Percentiles rank a stretch among this genome's conserved stretches.
Conservation (phyloP, 768 basidiomycete species). For the Lactarius tabidus region DNA sequence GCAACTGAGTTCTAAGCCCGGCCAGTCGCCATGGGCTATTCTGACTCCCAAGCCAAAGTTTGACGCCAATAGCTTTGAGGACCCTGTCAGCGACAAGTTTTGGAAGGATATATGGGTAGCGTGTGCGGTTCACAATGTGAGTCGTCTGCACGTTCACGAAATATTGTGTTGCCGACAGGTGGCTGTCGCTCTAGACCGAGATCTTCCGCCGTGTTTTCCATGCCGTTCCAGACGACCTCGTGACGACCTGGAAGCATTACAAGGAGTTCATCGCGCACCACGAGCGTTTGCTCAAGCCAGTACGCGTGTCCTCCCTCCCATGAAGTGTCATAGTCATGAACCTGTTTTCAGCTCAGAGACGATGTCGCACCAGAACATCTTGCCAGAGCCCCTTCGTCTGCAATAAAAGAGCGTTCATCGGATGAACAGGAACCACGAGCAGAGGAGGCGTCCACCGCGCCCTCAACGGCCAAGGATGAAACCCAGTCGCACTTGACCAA, state of each 20-base stretch:
- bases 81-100: conserved; percentile 82
- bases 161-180: background rate
- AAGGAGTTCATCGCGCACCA: conserved; percentile 79
- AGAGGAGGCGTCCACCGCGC: conserved; percentile 20
- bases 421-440: conserved; percentile 29
- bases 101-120: conserved; percentile 91
- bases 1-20: conserved; percentile 49
- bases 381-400: conserved; percentile 56
- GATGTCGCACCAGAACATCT: conserved; percentile 41
- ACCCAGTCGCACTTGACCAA: background rate
- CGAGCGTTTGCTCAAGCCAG: conserved; percentile 68
- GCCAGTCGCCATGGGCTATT: conserved; percentile 55
- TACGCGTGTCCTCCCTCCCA: conserved; percentile 35
- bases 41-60: conserved; percentile 67
- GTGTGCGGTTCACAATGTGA: conserved; percentile 82
- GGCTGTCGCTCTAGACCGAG: conserved; percentile 60
- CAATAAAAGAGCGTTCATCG: conserved; percentile 38
- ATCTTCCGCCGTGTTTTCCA: conserved; percentile 95
- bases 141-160: conserved; percentile 30
- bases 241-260: conserved; percentile 95
- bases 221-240: conserved; percentile 85
- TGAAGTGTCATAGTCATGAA: background rate
- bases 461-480: conserved; percentile 3
- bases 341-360: conserved; percentile 40
- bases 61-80: conserved; percentile 76